A percentile compares a stretch with the other conserved stretches of the same genome.
These are phyloP conservation scores for Wickerhamomyces chambardii DNA, from an alignment of 805 yeast genomes.

Conservation along the genomic window DNA sequence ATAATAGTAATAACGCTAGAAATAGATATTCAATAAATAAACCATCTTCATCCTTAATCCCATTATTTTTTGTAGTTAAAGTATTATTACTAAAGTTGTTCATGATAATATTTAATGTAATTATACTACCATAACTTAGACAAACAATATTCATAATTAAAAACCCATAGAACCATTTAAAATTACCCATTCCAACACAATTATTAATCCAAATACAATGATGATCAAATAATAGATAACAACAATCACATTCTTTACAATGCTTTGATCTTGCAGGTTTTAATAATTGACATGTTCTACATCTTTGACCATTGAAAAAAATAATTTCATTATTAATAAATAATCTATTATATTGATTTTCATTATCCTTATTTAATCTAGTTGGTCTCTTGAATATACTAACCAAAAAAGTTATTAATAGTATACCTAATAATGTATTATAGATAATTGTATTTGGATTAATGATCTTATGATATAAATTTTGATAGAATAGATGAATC, in stretches of 20 bases:
- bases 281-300: conserved; percentile 51
- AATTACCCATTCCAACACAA: conserved; percentile 65
- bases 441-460: conserved; percentile 11
- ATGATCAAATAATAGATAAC: conserved; percentile 62
- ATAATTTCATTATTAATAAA: conserved; percentile 11
- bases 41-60: conserved; percentile 12
- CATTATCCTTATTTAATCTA: neutral
- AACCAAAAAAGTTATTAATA: conserved; percentile 5
- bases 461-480: conserved; percentile 4
- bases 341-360: neutral
- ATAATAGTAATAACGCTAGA: conserved; percentile 31
- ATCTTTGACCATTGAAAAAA: conserved; percentile 17
- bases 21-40: conserved; percentile 27
- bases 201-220: conserved; percentile 69
- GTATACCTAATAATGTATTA: conserved; percentile 2
- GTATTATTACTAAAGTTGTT: conserved; percentile 1
- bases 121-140: conserved; percentile 33
- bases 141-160: conserved; percentile 37
- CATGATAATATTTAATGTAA: conserved; percentile 5
- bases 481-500: conserved; percentile 7
- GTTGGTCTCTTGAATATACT: conserved; percentile 8
- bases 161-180: conserved; percentile 49
- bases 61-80: conserved; percentile 7
- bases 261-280: conserved; percentile 72
- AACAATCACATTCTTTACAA: conserved; percentile 57